Evolutionary conservation across 2,329 filamentous ascomycete species (phyloP).

Genomic region (Aschersonia sp.): DNA sequence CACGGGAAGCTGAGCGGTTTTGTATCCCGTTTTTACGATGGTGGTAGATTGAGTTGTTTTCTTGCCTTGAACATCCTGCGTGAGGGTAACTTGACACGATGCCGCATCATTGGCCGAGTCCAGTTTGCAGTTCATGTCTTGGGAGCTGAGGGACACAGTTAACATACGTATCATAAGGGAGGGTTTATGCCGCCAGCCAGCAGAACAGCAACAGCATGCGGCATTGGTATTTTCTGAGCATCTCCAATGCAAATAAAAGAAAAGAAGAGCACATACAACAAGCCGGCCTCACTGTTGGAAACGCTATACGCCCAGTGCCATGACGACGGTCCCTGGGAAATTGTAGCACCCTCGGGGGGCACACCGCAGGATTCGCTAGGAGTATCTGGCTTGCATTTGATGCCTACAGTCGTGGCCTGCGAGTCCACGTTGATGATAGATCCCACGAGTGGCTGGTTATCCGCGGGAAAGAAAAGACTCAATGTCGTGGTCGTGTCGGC

Average conservation of each 20-base stretch:
- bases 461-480: neutral
- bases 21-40: neutral
- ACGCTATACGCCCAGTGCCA: neutral
- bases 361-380: neutral
- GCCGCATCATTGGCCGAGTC: neutral
- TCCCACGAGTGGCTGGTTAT: neutral
- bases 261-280: neutral
- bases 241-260: too few species aligned
- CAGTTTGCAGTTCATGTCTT: neutral
- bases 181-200: too few species aligned
- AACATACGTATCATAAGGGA: too few species aligned
- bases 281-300: neutral
- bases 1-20: neutral
- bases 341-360: neutral
- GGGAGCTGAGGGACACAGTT: neutral
- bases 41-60: neutral
- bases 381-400: neutral
- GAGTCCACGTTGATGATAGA: neutral
- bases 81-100: neutral
- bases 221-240: neutral
- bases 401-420: neutral
- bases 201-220: neutral
- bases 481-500: neutral
- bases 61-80: neutral
- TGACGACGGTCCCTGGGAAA: neutral